Percentiles rank a stretch among this genome's conserved stretches.
These are phyloP conservation scores for Didymellaceae sp. DNA, from an alignment of 2,329 filamentous ascomycete genomes.

Conservation along the genomic window DNA sequence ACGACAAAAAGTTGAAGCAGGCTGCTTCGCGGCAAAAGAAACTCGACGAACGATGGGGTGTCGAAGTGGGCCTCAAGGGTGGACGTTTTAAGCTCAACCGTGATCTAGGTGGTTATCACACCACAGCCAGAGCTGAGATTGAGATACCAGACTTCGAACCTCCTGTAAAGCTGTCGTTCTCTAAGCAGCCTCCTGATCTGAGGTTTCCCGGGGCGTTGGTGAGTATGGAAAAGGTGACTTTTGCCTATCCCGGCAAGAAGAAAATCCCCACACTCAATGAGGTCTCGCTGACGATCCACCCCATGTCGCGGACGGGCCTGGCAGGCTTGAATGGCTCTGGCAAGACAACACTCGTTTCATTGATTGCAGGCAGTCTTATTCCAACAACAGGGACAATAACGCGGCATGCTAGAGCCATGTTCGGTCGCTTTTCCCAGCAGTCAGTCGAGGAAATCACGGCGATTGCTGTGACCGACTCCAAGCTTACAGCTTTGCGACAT, in stretches of 20 bases:
- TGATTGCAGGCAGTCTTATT: conserved; percentile 59
- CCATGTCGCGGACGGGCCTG: conserved; percentile 76
- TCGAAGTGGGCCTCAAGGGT: conserved; percentile 75
- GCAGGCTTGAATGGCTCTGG: conserved; percentile 81
- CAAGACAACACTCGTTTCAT: conserved; percentile 77
- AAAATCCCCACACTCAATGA: conserved; percentile 63
- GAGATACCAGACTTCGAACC: conserved; percentile 69
- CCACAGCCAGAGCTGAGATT: conserved; percentile 68
- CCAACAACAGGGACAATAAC: conserved; percentile 68
- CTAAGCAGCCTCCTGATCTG: conserved; percentile 69
- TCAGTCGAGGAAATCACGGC: conserved; percentile 72
- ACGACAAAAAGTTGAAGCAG: conserved; percentile 85
- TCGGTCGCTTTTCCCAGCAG: conserved; percentile 83
- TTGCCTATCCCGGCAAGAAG: conserved; percentile 62
- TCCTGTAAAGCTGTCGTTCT: conserved; percentile 64
- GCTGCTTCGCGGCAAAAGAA: conserved; percentile 86
- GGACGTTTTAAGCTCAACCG: conserved; percentile 81
- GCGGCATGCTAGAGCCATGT: conserved; percentile 70
- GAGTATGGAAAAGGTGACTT: conserved; percentile 72
- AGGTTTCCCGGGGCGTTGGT: conserved; percentile 77
- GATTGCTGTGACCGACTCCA: conserved; percentile 58
- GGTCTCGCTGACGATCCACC: conserved; percentile 71
- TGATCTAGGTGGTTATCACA: conserved; percentile 63
- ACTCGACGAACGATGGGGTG: conserved; percentile 78
- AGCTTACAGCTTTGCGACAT: conserved; percentile 69